Evolutionary conservation across 257 asterid species (phyloP).

Genomic region (Plantago ovata): DNA sequence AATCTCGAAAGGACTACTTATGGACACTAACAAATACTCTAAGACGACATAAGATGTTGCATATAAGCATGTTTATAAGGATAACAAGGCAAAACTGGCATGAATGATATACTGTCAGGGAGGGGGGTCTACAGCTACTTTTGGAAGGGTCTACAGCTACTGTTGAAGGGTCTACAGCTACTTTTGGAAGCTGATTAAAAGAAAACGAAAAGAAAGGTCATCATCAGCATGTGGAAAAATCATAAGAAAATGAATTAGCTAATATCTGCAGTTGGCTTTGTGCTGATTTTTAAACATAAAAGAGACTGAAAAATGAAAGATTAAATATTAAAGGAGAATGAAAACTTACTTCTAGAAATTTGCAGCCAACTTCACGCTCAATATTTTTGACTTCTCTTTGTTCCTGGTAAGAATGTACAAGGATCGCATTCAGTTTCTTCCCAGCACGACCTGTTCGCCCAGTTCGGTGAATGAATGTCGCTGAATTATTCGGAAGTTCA

Average conservation of each 20-base stretch:
- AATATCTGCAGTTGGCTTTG: slow-evolving; percentile 6
- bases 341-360: slow-evolving; percentile 59
- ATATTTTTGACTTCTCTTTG: slow-evolving; percentile 62
- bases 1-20: not conserved
- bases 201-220: not conserved
- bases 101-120: too few species aligned
- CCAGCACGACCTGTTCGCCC: slow-evolving; percentile 99
- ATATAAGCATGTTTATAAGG: not conserved
- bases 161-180: slow-evolving; percentile 57
- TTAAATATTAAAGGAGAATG: slow-evolving; percentile 16
- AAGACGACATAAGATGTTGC: not conserved
- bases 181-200: slow-evolving; percentile 54
- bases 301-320: slow-evolving; percentile 5
- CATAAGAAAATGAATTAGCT: not conserved
- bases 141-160: too few species aligned
- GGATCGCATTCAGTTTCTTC: slow-evolving; percentile 83
- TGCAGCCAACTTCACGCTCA: slow-evolving; percentile 90
- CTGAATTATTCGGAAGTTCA: slow-evolving; percentile 85
- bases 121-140: too few species aligned
- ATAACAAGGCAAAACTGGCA: not conserved
- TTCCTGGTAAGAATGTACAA: slow-evolving; percentile 64
- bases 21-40: slow-evolving; percentile 3
- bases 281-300: slow-evolving; percentile 11
- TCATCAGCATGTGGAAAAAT: not conserved
- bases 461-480: slow-evolving; percentile 86